Evolutionary conservation across 805 yeast genomes (phyloP), one percentile per base, ranked within the genome.

Genomic region (Suhomyces emberorum): DNA sequence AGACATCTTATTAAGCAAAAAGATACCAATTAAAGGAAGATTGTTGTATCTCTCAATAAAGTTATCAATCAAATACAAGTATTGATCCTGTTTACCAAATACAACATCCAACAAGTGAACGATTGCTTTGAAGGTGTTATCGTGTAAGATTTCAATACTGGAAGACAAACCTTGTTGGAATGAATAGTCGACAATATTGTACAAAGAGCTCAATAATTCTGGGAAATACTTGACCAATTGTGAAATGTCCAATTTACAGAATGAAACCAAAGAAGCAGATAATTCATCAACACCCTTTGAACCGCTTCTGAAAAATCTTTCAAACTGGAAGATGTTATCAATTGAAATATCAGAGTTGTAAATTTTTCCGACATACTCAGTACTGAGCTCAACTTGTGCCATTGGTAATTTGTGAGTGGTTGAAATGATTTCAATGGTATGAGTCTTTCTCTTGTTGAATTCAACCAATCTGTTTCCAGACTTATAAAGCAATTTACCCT

Each of bases 281-380:
- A 81, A 66, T 32, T 70, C 72, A 34, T 65, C 65, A 41, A 69
- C 54, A 5, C 66, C 69, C 33, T 56, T 57, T 7, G 61, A 48
- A 16, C 69, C 73, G 3, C 56, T 56, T 40, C 70, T 74, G 47
- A 70, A 70, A 17, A 70, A 55, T 24, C 67, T 54, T 39, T 66
- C 74, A 74, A 81, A 77, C 41, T 72, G 69, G 44, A 80, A 54
- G 31, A 86, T 60, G 21, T 70, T 68, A 28, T 74, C 76, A 39
- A 82, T 65, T 3, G 80, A 60, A 4, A 61, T 34, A 40, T 81
- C 87, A 14, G 77, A 60, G 48, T 84, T 83, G 60, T 65, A 83
- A 11, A 64, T 55, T 46, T 74, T 81, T 17, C 96, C 95, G 37
- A 80, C 77, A 54, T 83, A 86, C 34, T 74, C 79, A 0, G 84